Base-by-base conservation (phyloP, 2,329 filamentous ascomycete genomes). In the Epichloe sylvatica region DNA sequence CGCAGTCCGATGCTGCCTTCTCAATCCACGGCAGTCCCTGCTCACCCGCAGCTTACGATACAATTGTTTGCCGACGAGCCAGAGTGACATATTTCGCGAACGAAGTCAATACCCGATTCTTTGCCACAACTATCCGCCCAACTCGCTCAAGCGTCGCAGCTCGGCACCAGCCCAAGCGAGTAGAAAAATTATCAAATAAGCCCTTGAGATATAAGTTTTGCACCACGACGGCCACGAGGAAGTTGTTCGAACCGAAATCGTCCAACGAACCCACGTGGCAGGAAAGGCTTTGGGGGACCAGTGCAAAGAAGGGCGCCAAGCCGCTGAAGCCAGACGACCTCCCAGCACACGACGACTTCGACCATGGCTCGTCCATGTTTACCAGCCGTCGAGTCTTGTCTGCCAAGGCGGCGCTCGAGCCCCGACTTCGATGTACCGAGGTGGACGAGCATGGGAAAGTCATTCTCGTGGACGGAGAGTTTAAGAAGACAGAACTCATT, bases 401-500 rank as follows among this genome's bases (percentile, higher is more conserved):
- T 47, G 76, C 80, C 44, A 92, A 91, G 67, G 84, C 86, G 3
- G 82, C 84, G 25, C 83, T 91, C 51, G 89, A 96, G 65, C 79
- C 90, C 33, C 83, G 88, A 52, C 72, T 98, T 56, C 78, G 92
- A 49, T 98, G 92, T 63, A 98, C 92, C 1, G 92, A 98, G 66
- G 86, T 97, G 52, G 89, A 97, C 60, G 88, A 90, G 64, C 80
- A 86, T 60, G 92, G 92, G 39, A 85, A 94, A 59, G 89, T 96
- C 25, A 94, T 91, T 19, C 73, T 97, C 51, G 85, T 94, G 19
- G 94, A 94, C 62, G 88, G 89, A 52, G 92, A 97, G 66, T 97
- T 96, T 68, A 94, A 92, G 70, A 98, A 98, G 75, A 92, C 82
- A 60, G 92, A 98, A 70, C 74, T 98, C 44, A 97, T 96, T 65